Evolutionary conservation across 768 basidiomycete species (phyloP), one percentile per base, ranked within the genome.

Genomic region (Clavaria fumosa): DNA sequence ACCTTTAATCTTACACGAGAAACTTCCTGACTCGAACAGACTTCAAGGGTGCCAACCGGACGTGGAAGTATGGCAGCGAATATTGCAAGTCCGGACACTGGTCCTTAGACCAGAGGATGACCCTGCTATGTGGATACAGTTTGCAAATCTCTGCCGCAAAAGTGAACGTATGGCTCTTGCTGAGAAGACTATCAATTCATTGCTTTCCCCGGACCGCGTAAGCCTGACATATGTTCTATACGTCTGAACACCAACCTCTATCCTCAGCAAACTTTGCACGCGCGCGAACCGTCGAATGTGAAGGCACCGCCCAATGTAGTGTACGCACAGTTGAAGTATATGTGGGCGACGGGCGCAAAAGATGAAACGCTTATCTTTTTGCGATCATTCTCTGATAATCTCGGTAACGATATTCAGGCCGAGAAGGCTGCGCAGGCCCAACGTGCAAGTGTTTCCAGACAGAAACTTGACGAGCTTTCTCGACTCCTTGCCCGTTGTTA

Each of bases 21-120:
- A 18, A 20, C 20, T 4, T 18, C 11, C 35, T 14, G 10, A 39
- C 34, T 40, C 30, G 38, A 43, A 19, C 43, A 91, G 91, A 42
- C 58, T 99, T 27, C 80, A 86, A 61, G 95, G 90, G 1, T 96
- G 91, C 57, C 90, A 97, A 52, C 86, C 88, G 17, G 95, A 97
- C 49, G 93, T 97, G 23, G 95, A 99, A 57, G 89, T 95, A 4
- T 99, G 95, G 95, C 95, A 97, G 54, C 76, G 93, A 14, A 85
- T 97, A 38, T 64, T 99, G 6, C 93, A 96, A 64, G 89, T 99
- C 34, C 74, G 95, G 37, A 88, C 91, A 0, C 67, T 97, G 37
- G 90, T 99, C 15, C 65, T 96, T 19, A 83, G 75, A 31, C 93
- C 95, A 0, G 84, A 84, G 45, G 89, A 95, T 44, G 90, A 96